Evolutionary conservation across 768 basidiomycete genomes (phyloP), one percentile per base, ranked within the genome.

Genomic region (Suillus sp.): DNA sequence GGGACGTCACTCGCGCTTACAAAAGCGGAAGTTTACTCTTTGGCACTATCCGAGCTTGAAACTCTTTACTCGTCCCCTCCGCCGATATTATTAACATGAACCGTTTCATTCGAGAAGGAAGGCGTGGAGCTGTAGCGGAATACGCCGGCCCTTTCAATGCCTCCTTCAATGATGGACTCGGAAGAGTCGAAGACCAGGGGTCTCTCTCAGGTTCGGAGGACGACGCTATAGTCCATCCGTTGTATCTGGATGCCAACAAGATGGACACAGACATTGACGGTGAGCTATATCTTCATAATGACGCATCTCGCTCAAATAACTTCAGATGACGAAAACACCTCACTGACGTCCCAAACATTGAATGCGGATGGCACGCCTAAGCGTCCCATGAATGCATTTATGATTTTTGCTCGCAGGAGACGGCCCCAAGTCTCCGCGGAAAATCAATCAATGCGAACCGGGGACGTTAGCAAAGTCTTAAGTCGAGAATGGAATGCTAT

Each of bases 381-480:
- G 73, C 87, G 92, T 14, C 92, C 92, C 38, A 94, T 95, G 92
- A 95, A 95, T 74, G 92, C 92, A 25, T 95, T 95, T 79, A 94
- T 95, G 92, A 94, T 95, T 64, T 95, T 93, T 69, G 92, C 93
- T 65, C 85, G 92, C 27, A 83, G 88, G 59, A 83, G 92, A 62
- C 80, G 92, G 48, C 92, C 92, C 20, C 90, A 95, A 74, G 91
- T 95, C 38, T 87, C 90, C 9, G 86, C 90, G n/a, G 90, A 90
- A 66, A 91, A 95, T 72, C 92, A 93, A 73, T 85, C 91, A 51
- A 89, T 95, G 91, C 88, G 93, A 45, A 95, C 93, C 0, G 93
- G 93, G 18, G 93, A 95, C 70, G 92, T 95, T 60, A 91, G 89
- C 79, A 95, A 95, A 77, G 86, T 95, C 60, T 79, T 95, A 65